Percentiles rank a stretch among this genome's conserved stretches.
Evolutionary conservation across 495 filamentous ascomycete genomes (phyloP).

Genomic region (Lophiotrema nucula): DNA sequence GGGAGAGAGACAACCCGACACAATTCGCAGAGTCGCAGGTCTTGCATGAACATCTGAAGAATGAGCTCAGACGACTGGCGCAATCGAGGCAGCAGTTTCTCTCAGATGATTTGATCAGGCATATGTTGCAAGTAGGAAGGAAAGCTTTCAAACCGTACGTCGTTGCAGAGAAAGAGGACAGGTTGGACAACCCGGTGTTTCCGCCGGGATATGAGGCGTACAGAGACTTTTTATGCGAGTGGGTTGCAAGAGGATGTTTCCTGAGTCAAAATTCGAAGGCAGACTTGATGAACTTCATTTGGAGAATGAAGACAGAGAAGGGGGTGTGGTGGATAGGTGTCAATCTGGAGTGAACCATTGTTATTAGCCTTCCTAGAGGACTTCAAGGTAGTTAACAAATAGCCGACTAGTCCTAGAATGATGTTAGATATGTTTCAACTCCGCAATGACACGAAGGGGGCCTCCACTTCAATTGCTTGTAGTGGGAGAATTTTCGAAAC

Average conservation of each 20-base stretch:
- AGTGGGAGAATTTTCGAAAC: no score
- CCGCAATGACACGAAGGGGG: no score
- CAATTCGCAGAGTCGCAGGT: not conserved
- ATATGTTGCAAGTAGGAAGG: conserved; percentile 1
- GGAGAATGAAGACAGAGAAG: conserved; percentile 2
- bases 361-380: no score
- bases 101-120: not conserved
- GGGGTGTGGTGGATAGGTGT: conserved; percentile 10
- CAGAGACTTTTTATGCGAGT: conserved; percentile 12
- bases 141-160: conserved; percentile 10
- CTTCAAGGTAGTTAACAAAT: no score
- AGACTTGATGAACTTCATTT: not conserved
- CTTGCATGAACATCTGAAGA: not conserved
- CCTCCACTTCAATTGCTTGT: no score
- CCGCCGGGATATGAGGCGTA: conserved; percentile 10
- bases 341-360: not conserved
- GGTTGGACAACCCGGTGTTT: conserved; percentile 12
- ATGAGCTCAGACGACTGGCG: conserved; percentile 1
- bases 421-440: no score
- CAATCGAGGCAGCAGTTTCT: not conserved
- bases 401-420: no score
- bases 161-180: not conserved
- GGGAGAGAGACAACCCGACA: not conserved
- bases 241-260: conserved; percentile 15
- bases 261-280: not conserved